Evolutionary conservation across 306 rosid species (phyloP).

Genomic region (Dryas drummondii): DNA sequence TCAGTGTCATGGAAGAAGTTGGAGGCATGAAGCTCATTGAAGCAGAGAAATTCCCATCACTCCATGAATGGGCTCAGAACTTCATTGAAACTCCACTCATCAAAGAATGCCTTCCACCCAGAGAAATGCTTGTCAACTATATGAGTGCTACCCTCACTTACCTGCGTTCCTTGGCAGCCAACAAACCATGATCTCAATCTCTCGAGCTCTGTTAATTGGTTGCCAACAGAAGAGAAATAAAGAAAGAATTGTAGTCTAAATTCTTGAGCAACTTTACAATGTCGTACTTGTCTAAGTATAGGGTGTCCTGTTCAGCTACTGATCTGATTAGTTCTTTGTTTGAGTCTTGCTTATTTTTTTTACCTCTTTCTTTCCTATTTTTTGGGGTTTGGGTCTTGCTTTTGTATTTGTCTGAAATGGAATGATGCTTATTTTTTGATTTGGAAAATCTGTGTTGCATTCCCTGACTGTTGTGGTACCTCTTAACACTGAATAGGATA

Average conservation of each 20-base stretch:
- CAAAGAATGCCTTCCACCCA: slow-evolving; percentile 40
- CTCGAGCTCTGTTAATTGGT: neutral
- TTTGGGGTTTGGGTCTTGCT: neutral
- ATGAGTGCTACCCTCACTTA: slow-evolving; percentile 25
- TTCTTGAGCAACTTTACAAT: no score
- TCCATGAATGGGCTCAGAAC: slow-evolving; percentile 55
- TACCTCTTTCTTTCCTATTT: neutral
- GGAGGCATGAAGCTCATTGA: slow-evolving; percentile 45
- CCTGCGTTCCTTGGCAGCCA: slow-evolving; percentile 33
- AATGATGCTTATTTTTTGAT: neutral
- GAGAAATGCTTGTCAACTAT: slow-evolving; percentile 12
- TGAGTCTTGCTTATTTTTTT: neutral
- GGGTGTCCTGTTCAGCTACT: neutral
- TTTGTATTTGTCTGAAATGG: neutral
- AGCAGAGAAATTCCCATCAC: slow-evolving; percentile 45
- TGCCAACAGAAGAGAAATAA: neutral
- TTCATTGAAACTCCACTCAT: slow-evolving; percentile 41
- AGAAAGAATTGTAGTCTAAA: neutral
- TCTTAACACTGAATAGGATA: neutral
- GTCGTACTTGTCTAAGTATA: neutral
- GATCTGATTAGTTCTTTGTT: neutral
- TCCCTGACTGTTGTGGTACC: neutral
- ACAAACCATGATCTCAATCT: slow-evolving; percentile 16
- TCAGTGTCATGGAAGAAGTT: slow-evolving; percentile 45
- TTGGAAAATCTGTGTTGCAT: neutral